These are phyloP conservation scores for Daedaleopsis sinensis DNA, from an alignment of 768 basidiomycete species.

Conservation along the genomic window DNA sequence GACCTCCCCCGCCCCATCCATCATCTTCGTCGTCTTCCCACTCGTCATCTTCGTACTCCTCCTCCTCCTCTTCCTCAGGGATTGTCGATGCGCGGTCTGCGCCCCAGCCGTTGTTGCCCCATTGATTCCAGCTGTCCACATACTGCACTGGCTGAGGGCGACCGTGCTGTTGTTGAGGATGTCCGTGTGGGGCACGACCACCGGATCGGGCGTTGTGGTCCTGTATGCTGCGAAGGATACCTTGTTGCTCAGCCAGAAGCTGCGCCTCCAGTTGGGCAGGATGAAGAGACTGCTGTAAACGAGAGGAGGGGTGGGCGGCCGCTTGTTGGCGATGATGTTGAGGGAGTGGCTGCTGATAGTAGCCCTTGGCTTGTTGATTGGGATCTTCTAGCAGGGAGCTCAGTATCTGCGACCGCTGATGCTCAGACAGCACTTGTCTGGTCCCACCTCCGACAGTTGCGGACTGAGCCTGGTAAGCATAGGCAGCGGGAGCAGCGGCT, in stretches of 20 bases:
- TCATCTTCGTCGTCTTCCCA: conserved; percentile 18
- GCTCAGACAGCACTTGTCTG: conserved; percentile 18
- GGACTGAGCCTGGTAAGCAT: conserved; percentile 3
- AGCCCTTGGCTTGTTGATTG: conserved; percentile 23
- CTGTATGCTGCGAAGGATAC: conserved; percentile 16
- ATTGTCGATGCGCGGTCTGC: conserved; percentile 18
- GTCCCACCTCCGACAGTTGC: conserved; percentile 10
- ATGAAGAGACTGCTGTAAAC: conserved; percentile 3
- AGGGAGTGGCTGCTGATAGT: conserved; percentile 21
- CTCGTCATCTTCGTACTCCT: conserved; percentile 18
- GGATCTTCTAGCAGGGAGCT: conserved; percentile 19
- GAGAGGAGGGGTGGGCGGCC: neutral
- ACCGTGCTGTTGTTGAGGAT: conserved; percentile 1
- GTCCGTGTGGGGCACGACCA: conserved; percentile 1
- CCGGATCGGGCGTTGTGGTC: neutral
- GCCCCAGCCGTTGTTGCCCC: conserved; percentile 15
- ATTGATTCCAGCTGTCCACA: conserved; percentile 27
- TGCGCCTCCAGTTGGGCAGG: conserved; percentile 12
- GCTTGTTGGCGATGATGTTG: conserved; percentile 1
- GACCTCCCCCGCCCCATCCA: conserved; percentile 8
- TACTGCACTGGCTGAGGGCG: conserved; percentile 22
- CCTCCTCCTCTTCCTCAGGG: conserved; percentile 21
- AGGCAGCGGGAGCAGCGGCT: neutral
- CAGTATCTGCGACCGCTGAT: conserved; percentile 22
- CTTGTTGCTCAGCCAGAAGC: conserved; percentile 10